Conservation (phyloP, 129 eudicot genomes). For the Helianthus annuus region HanXRQr2.0-SUNRISE NC_035437.2:141179142-141179641, state of each 20-base stretch:
- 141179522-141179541: constrained; percentile 62
- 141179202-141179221: too few species aligned
- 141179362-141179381: constrained; percentile 96
- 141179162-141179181: too few species aligned
- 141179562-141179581: constrained; percentile 32
- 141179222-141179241: too few species aligned
- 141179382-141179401: constrained; percentile 75
- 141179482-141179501: not conserved
- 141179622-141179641: constrained; percentile 43
- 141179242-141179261: constrained; percentile 93
- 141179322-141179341: constrained; percentile 87
- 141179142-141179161: too few species aligned
- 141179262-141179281: constrained; percentile 66
- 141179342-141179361: constrained; percentile 72
- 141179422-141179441: not conserved
- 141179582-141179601: constrained; percentile 51
- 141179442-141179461: not conserved
- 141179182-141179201: too few species aligned
- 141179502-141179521: not conserved
- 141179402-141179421: constrained; percentile 78
- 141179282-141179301: constrained; percentile 59
- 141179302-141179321: constrained; percentile 83
- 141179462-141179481: not conserved
- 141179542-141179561: too few species aligned
- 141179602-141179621: constrained; percentile 47